Evolutionary conservation across 306 rosid species (phyloP).

Genomic region (Astragalus membranaceus): DNA sequence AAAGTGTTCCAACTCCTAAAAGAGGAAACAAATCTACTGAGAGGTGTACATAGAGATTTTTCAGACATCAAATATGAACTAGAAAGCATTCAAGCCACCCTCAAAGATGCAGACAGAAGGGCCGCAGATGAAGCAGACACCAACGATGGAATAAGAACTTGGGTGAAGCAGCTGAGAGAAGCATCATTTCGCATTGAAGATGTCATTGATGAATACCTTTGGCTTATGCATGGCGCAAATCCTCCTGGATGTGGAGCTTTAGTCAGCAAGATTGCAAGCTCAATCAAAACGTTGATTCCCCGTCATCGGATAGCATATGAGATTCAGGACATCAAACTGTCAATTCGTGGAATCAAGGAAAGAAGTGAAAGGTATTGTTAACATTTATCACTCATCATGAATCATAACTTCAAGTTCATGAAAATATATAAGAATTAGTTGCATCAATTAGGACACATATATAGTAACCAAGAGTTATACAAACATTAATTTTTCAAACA

Average conservation of each 20-base stretch:
- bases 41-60: not conserved
- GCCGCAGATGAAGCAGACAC: constrained; percentile 4
- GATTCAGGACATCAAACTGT: not conserved
- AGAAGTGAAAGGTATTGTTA: not conserved
- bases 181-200: constrained; percentile 8
- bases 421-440: too few relatives aligned
- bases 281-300: not conserved
- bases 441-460: too few relatives aligned
- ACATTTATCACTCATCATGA: too few relatives aligned
- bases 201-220: not conserved
- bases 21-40: not conserved
- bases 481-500: too few relatives aligned
- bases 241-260: not conserved
- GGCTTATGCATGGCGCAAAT: not conserved
- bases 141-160: not conserved
- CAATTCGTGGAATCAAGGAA: not conserved
- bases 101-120: constrained; percentile 19
- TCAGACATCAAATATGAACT: constrained; percentile 17
- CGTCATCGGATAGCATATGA: not conserved
- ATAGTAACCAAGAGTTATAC: too few relatives aligned
- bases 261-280: not conserved
- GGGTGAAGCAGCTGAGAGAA: constrained; percentile 21
- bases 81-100: constrained; percentile 11
- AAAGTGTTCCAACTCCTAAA: not conserved
- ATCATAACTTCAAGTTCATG: too few relatives aligned